Conservation (phyloP, 352 stramenopile genomes). For the Pythium aristosporum region DNA sequence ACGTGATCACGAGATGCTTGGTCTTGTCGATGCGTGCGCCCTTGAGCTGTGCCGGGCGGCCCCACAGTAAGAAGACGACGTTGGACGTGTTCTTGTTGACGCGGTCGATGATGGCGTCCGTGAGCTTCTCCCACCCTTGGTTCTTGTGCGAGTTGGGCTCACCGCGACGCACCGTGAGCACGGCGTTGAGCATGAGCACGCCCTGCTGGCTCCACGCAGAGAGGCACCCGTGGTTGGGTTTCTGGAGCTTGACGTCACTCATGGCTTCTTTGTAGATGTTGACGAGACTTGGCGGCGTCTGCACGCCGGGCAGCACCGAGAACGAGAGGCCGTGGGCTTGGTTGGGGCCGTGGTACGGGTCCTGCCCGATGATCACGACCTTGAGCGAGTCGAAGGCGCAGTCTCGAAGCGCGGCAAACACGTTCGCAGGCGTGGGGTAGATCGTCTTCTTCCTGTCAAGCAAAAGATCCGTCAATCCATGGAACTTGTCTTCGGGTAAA, state of each 20-base stretch:
- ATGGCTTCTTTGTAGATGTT: constrained; percentile 99
- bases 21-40: constrained; percentile 68
- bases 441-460: constrained; percentile 64
- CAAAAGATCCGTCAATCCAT: neutral
- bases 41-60: constrained; percentile 87
- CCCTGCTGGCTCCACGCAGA: constrained; percentile 93
- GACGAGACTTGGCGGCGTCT: constrained; percentile 91
- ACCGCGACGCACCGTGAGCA: constrained; percentile 93
- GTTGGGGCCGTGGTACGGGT: constrained; percentile 86
- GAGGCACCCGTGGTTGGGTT: constrained; percentile 90
- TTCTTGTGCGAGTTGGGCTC: constrained; percentile 96
- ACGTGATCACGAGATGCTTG: constrained; percentile 86
- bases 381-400: constrained; percentile 87
- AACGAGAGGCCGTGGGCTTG: constrained; percentile 90
- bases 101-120: constrained; percentile 91
- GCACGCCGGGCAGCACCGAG: constrained; percentile 89
- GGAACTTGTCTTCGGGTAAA: neutral
- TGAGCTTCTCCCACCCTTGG: constrained; percentile 97
- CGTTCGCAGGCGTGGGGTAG: constrained; percentile 82
- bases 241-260: constrained; percentile 67
- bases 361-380: constrained; percentile 93
- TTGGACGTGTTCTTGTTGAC: constrained; percentile 75
- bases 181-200: constrained; percentile 97
- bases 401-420: constrained; percentile 90
- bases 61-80: constrained; percentile 99